These are phyloP conservation scores for Keithomyces neogunnii DNA, from an alignment of 2,329 filamentous ascomycete species.

Conservation along the genomic window DNA sequence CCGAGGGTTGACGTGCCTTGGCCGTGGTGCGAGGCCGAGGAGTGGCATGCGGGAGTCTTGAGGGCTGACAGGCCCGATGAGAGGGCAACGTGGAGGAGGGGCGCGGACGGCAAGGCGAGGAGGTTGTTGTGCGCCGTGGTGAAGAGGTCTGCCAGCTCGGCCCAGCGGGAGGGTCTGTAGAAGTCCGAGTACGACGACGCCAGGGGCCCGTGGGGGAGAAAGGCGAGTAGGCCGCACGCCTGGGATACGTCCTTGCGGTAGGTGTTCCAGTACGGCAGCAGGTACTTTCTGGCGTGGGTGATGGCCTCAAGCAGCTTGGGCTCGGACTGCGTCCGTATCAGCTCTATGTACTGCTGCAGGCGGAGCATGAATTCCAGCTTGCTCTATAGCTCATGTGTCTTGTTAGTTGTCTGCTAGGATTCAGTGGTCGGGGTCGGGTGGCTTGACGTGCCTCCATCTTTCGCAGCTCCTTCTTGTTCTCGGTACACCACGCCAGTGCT, in stretches of 20 bases:
- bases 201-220: conserved; percentile 43
- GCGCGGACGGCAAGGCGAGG: conserved; percentile 71
- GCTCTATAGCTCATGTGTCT: conserved; percentile 39
- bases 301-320: conserved; percentile 68
- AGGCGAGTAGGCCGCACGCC: conserved; percentile 75
- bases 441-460: conserved; percentile 62
- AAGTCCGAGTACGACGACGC: conserved; percentile 42
- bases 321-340: conserved; percentile 60
- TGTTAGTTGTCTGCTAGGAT: conserved; percentile 2
- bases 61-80: conserved; percentile 87
- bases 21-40: conserved; percentile 38
- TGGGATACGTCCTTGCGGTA: conserved; percentile 61
- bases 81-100: conserved; percentile 83
- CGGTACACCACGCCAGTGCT: conserved; percentile 81
- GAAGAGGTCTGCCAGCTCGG: conserved; percentile 69
- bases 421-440: conserved; percentile 2
- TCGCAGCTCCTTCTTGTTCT: conserved; percentile 87
- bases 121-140: conserved; percentile 79
- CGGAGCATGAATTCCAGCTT: conserved; percentile 89
- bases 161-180: conserved; percentile 69
- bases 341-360: conserved; percentile 89
- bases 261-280: conserved; percentile 60
- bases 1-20: conserved; percentile 38
- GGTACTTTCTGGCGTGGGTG: conserved; percentile 71
- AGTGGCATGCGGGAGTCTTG: conserved; percentile 91